Evolutionary conservation across 1,139 yeast species (phyloP).

Genomic region (Pichia sp.): DNA sequence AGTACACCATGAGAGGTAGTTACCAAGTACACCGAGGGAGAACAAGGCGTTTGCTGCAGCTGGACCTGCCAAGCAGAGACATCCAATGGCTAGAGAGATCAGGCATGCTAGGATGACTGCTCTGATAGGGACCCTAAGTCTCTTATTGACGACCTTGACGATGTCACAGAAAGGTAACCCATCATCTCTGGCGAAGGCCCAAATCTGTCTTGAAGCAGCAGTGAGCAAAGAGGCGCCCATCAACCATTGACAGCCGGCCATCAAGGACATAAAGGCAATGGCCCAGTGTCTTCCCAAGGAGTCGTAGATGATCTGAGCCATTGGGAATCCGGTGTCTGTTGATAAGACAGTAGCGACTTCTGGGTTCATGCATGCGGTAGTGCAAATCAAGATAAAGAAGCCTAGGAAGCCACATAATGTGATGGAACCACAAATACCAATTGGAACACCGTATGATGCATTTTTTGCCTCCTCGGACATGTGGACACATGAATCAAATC

Average conservation of each 20-base stretch:
- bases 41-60: slow-evolving; percentile 60
- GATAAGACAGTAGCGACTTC: slow-evolving; percentile 44
- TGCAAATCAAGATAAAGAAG: slow-evolving; percentile 50
- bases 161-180: slow-evolving; percentile 44
- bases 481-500: slow-evolving; percentile 68
- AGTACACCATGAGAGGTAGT: slow-evolving; percentile 55
- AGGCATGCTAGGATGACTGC: slow-evolving; percentile 53
- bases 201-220: slow-evolving; percentile 16
- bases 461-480: slow-evolving; percentile 66
- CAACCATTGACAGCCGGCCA: slow-evolving; percentile 20
- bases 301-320: slow-evolving; percentile 63
- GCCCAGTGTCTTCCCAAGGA: slow-evolving; percentile 69
- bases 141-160: slow-evolving; percentile 51
- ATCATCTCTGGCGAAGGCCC: slow-evolving; percentile 51
- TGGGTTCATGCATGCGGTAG: slow-evolving; percentile 52
- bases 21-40: slow-evolving; percentile 54
- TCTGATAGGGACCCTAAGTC: slow-evolving; percentile 51
- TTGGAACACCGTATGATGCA: slow-evolving; percentile 61
- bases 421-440: slow-evolving; percentile 56
- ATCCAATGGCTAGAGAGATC: slow-evolving; percentile 47
- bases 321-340: slow-evolving; percentile 46
- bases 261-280: slow-evolving; percentile 42
- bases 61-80: slow-evolving; percentile 52
- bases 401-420: slow-evolving; percentile 57
- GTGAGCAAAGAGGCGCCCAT: too few species aligned